Evolutionary conservation across 164 flowering plant species (phyloP).

Genomic region (Vitis rupestris): DNA sequence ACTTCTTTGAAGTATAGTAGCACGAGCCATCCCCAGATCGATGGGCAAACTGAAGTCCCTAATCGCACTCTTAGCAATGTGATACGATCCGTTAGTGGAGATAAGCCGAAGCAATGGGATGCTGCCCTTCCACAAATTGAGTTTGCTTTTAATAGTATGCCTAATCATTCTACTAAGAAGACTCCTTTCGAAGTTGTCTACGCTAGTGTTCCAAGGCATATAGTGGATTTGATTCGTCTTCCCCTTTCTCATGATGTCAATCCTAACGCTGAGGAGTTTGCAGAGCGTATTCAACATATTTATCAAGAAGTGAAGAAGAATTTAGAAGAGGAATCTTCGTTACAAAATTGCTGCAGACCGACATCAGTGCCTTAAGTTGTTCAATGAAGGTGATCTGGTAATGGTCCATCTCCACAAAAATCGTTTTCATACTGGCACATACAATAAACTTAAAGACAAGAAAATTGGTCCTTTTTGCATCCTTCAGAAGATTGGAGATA

Average conservation of each 20-base stretch:
- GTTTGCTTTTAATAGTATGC: constrained; percentile 2
- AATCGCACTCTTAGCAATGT: not conserved
- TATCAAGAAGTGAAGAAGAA: not conserved
- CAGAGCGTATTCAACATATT: not conserved
- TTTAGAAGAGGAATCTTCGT: not conserved
- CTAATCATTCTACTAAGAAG: not conserved
- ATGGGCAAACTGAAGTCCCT: not conserved
- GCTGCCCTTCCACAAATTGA: not conserved
- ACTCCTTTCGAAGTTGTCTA: not conserved
- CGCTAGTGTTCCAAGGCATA: not conserved
- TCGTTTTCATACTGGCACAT: too few species aligned
- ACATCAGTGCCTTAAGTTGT: not conserved
- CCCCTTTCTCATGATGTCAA: not conserved
- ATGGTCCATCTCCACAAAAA: not conserved
- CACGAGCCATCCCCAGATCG: not conserved
- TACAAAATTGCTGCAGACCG: not conserved
- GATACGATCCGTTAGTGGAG: not conserved
- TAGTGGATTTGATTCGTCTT: not conserved
- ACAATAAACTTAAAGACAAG: too few species aligned
- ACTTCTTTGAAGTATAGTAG: not conserved
- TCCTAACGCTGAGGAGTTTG: not conserved
- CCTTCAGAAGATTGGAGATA: too few species aligned
- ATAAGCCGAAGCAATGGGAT: constrained; percentile 3
- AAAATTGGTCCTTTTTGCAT: too few species aligned
- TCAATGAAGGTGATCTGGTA: not conserved